Conservation (phyloP, 2,329 filamentous ascomycete genomes). For the Tricladium varicosporioides region DNA sequence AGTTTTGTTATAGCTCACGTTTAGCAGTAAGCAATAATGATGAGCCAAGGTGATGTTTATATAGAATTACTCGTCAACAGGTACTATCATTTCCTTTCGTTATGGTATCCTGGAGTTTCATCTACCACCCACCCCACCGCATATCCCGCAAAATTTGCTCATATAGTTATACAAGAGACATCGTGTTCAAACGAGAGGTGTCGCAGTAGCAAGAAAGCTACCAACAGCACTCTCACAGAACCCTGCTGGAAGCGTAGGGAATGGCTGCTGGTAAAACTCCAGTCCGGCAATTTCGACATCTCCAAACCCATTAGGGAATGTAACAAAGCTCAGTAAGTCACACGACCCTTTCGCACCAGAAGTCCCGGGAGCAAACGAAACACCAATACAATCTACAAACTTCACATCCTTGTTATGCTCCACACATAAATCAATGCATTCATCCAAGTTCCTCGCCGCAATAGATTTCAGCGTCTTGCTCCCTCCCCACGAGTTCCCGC, state of each 20-base stretch:
- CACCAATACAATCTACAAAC: neutral
- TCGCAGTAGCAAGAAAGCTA: neutral
- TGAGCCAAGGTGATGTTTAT: too few relatives aligned
- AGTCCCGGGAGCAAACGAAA: neutral
- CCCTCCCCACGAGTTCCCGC: neutral
- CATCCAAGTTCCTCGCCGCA: neutral
- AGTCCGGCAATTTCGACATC: neutral
- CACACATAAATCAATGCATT: neutral
- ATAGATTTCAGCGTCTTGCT: neutral
- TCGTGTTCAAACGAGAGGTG: neutral
- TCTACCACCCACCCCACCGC: too few relatives aligned
- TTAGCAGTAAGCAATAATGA: too few relatives aligned
- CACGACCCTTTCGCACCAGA: neutral
- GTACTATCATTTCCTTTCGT: too few relatives aligned
- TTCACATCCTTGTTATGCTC: neutral
- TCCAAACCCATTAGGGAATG: neutral
- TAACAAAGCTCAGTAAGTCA: neutral
- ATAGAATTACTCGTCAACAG: too few relatives aligned
- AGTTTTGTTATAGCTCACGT: too few relatives aligned
- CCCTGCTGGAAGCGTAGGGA: neutral
- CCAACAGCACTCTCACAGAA: neutral
- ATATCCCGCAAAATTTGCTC: too few relatives aligned
- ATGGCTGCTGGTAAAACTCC: neutral
- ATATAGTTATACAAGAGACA: too few relatives aligned
- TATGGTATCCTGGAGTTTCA: too few relatives aligned